Evolutionary conservation across 1,284 basidiomycete genomes (phyloP).

Genomic region (Clitocybe nebularis): DNA sequence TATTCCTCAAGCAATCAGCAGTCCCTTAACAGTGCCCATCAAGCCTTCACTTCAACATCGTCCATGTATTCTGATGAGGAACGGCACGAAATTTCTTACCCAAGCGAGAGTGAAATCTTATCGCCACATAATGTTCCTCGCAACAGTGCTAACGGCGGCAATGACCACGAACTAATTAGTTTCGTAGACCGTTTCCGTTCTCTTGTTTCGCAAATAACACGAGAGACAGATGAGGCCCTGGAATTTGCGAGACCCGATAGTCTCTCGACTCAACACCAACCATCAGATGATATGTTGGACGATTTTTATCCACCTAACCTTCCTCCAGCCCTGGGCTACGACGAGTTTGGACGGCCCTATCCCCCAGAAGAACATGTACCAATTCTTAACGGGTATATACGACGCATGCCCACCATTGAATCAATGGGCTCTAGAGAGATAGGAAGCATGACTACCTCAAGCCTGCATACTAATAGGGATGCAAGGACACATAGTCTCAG

Average conservation of each 20-base stretch:
- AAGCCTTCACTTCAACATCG: constrained; percentile 9
- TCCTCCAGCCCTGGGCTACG: constrained; percentile 31
- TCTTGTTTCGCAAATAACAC: constrained; percentile 44
- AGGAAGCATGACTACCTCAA: constrained; percentile 27
- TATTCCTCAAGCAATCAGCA: constrained; percentile 13
- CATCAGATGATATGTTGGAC: constrained; percentile 14
- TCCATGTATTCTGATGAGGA: constrained; percentile 14
- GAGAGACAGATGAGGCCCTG: constrained; percentile 47
- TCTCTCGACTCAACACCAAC: constrained; percentile 10
- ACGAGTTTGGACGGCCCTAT: constrained; percentile 43
- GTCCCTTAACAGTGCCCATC: constrained; percentile 7
- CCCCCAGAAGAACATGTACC: constrained; percentile 49
- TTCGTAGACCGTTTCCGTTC: constrained; percentile 49
- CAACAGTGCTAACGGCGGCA: background rate
- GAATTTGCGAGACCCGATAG: constrained; percentile 28
- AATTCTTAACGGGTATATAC: constrained; percentile 57
- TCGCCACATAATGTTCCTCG: background rate
- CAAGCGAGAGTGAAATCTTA: background rate
- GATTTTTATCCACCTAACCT: constrained; percentile 21
- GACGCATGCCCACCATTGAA: constrained; percentile 77
- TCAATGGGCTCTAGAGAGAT: constrained; percentile 60
- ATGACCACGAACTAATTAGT: constrained; percentile 32
- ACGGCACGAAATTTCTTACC: background rate
- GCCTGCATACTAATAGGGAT: constrained; percentile 18
- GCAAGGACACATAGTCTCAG: constrained; percentile 16